Evolutionary conservation across 257 asterid genomes (phyloP).

Genomic region (Fraxinus anomala): DNA sequence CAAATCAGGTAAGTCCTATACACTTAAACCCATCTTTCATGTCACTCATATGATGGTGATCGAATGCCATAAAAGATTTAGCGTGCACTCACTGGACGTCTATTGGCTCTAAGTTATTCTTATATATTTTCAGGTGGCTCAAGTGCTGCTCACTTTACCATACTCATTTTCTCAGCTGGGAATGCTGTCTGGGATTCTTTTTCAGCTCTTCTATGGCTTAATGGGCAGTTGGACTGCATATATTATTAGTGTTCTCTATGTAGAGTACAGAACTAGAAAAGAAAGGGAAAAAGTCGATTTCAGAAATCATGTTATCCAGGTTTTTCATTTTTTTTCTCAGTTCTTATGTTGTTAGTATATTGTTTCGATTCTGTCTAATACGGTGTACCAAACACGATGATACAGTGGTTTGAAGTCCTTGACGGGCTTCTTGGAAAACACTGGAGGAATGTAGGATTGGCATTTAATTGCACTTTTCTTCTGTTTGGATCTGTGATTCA

Average conservation of each 20-base stretch:
- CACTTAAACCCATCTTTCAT: not conserved
- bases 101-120: not conserved
- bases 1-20: slow-evolving; percentile 59
- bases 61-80: no score
- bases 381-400: not conserved
- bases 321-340: slow-evolving; percentile 3
- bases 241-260: slow-evolving; percentile 72
- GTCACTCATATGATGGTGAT: no score
- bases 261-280: slow-evolving; percentile 81
- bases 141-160: slow-evolving; percentile 80
- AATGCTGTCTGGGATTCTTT: slow-evolving; percentile 70
- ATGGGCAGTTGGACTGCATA: slow-evolving; percentile 96
- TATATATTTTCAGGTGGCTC: slow-evolving; percentile 68
- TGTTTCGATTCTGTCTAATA: not conserved
- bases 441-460: slow-evolving; percentile 98
- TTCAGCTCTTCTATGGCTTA: slow-evolving; percentile 79
- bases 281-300: slow-evolving; percentile 86
- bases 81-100: no score
- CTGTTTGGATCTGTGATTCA: slow-evolving; percentile 95
- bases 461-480: slow-evolving; percentile 91
- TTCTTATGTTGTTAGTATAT: slow-evolving; percentile 31
- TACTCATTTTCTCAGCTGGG: slow-evolving; percentile 94
- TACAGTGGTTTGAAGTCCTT: slow-evolving; percentile 97
- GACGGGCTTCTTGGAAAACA: slow-evolving; percentile 88
- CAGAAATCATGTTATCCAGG: slow-evolving; percentile 94